phyloP scores from a whole-genome alignment of 2,329 filamentous ascomycete species.

The Colletotrichum ledebouriae region DNA sequence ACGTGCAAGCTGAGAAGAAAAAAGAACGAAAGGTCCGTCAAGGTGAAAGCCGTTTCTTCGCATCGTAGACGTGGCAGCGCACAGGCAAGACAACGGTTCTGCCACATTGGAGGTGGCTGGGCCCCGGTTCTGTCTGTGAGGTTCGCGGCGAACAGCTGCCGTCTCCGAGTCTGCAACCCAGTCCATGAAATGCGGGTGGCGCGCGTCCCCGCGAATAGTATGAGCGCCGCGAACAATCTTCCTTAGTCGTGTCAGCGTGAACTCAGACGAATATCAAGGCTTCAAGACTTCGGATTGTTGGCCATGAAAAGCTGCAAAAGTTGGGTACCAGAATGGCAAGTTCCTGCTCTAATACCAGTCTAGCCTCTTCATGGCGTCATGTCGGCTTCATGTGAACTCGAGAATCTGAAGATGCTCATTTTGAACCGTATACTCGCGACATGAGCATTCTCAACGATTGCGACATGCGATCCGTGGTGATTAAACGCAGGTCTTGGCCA shows the following conservation, averaged over 20 bases:
- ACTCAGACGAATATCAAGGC: conserved; percentile 7
- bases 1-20: not conserved
- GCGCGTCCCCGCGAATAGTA: not conserved
- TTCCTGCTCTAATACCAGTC: no score
- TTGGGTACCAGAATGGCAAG: not conserved
- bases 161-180: conserved; percentile 35
- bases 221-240: conserved; percentile 20
- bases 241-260: not conserved
- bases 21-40: not conserved
- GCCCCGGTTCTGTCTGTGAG: conserved; percentile 4
- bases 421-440: conserved; percentile 19
- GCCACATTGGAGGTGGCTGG: conserved; percentile 25
- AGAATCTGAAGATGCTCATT: conserved; percentile 10
- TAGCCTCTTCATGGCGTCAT: conserved; percentile 30
- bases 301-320: no score
- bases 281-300: not conserved
- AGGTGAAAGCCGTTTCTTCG: not conserved
- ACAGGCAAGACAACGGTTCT: conserved; percentile 20
- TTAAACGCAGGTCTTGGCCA: conserved; percentile 21
- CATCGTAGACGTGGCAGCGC: conserved; percentile 13
- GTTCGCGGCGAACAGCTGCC: conserved; percentile 8
- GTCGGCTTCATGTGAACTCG: not conserved
- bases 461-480: conserved; percentile 35
- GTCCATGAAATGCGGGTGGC: conserved; percentile 24
- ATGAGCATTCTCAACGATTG: conserved; percentile 19